phyloP scores from a whole-genome alignment of 2,329 filamentous ascomycete species.

The Colletotrichum karsti region DNA sequence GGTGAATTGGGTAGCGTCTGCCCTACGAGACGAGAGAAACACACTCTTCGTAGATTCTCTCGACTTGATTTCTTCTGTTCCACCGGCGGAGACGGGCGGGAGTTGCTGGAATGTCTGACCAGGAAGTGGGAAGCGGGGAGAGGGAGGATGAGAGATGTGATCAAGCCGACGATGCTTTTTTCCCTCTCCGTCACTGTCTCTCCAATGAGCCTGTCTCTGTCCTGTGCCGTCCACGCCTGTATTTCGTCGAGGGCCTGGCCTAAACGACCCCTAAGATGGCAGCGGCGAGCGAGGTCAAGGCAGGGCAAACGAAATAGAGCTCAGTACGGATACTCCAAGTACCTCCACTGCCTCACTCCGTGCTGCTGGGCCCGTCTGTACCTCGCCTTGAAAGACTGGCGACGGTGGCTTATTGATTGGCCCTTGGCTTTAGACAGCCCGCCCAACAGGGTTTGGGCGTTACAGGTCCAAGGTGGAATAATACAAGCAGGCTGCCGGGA shows the following conservation, averaged over 20 bases:
- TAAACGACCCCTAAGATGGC: constrained; percentile 10
- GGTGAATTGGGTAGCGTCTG: constrained; percentile 1
- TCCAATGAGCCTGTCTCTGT: constrained; percentile 3
- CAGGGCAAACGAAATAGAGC: not conserved
- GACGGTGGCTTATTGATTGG: constrained; percentile 18
- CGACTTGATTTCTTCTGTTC: not conserved
- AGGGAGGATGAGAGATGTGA: constrained; percentile 24
- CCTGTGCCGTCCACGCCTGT: constrained; percentile 2
- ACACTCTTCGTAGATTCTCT: not conserved
- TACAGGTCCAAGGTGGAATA: constrained; percentile 21
- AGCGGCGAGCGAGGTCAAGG: not conserved
- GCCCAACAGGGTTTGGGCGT: constrained; percentile 19
- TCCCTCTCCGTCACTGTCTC: constrained; percentile 21
- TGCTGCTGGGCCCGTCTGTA: constrained; percentile 1
- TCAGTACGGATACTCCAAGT: constrained; percentile 7
- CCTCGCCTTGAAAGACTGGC: constrained; percentile 3
- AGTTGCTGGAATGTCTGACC: constrained; percentile 19
- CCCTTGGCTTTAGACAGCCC: constrained; percentile 17
- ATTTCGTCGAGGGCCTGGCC: constrained; percentile 8
- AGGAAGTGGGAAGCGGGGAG: constrained; percentile 1
- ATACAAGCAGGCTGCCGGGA: constrained; percentile 27
- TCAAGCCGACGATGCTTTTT: constrained; percentile 10
- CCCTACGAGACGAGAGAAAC: constrained; percentile 10
- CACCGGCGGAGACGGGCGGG: not conserved
- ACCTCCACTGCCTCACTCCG: not conserved